A percentile compares a stretch with the other conserved stretches of the same genome.
Conservation (phyloP, 768 basidiomycete genomes). For the Boletus subcaerulescens region DNA sequence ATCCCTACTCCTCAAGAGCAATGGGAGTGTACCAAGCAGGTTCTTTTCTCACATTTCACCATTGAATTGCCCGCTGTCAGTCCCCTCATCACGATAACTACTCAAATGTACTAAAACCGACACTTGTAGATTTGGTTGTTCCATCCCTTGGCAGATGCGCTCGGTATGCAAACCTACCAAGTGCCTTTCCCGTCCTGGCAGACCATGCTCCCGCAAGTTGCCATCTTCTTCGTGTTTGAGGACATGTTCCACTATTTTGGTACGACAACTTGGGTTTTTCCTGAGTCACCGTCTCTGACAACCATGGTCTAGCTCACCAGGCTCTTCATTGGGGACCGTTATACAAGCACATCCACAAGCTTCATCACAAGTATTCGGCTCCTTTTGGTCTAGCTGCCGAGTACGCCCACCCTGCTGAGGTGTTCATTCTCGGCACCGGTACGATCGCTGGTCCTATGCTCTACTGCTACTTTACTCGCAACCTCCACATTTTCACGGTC, state of each 20-base stretch:
- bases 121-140: conserved; percentile 75
- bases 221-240: conserved; percentile 92
- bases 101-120: background rate
- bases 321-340: conserved; percentile 80
- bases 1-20: conserved; percentile 78
- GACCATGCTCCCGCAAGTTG: conserved; percentile 72
- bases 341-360: conserved; percentile 93
- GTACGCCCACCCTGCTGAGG: conserved; percentile 96
- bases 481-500: conserved; percentile 87
- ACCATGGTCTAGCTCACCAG: conserved; percentile 65
- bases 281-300: background rate
- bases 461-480: conserved; percentile 70
- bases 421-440: conserved; percentile 90
- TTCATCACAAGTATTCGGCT: conserved; percentile 96
- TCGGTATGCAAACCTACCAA: conserved; percentile 91
- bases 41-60: conserved; percentile 93
- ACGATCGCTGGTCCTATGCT: conserved; percentile 87
- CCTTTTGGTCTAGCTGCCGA: conserved; percentile 98
- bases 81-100: conserved; percentile 1
- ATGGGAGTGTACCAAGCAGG: conserved; percentile 94
- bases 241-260: conserved; percentile 93
- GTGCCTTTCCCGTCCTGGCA: conserved; percentile 82
- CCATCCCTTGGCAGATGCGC: conserved; percentile 82
- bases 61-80: conserved; percentile 86
- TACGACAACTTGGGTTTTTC: conserved; percentile 28